These are phyloP conservation scores for Aphanomyces cochlioides DNA, from an alignment of 352 stramenopile species.

Conservation along the genomic window DNA sequence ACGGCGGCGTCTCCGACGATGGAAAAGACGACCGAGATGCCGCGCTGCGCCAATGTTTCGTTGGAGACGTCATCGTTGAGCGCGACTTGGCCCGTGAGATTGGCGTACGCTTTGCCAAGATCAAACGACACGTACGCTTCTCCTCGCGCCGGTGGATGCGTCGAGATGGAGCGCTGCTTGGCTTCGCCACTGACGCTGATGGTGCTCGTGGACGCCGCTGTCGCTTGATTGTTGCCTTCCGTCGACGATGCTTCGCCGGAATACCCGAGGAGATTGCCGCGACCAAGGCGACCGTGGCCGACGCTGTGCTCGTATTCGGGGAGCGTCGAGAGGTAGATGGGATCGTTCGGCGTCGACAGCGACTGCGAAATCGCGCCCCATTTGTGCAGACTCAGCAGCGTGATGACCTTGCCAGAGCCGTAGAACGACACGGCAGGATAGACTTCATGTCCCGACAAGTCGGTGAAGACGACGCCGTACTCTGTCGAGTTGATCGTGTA, in stretches of 20 bases:
- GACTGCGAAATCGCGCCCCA: conserved; percentile 49
- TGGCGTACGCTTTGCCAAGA: conserved; percentile 53
- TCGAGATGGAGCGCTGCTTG: conserved; percentile 74
- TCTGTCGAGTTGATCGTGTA: conserved; percentile 90
- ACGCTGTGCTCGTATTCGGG: conserved; percentile 75
- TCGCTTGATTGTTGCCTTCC: conserved; percentile 24
- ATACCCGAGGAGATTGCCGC: conserved; percentile 73
- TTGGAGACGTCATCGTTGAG: conserved; percentile 72
- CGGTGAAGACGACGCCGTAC: conserved; percentile 81
- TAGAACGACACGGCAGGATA: conserved; percentile 87
- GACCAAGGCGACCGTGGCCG: conserved; percentile 74
- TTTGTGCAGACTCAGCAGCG: conserved; percentile 67
- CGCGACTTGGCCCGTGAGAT: conserved; percentile 51
- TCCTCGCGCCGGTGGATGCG: conserved; percentile 63
- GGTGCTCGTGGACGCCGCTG: conserved; percentile 29
- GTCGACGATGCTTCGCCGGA: conserved; percentile 43
- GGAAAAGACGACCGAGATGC: conserved; percentile 57
- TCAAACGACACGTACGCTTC: conserved; percentile 83
- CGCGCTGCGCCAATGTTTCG: conserved; percentile 56
- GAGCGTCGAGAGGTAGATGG: conserved; percentile 67
- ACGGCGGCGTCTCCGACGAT: conserved; percentile 62
- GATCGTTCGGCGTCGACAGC: conserved; percentile 42
- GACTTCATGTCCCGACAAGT: conserved; percentile 75
- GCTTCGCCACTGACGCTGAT: conserved; percentile 61
- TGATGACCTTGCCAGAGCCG: conserved; percentile 85